Base-by-base conservation (phyloP, 2,329 filamentous ascomycete species). In the Cladorrhinum sp. region DNA sequence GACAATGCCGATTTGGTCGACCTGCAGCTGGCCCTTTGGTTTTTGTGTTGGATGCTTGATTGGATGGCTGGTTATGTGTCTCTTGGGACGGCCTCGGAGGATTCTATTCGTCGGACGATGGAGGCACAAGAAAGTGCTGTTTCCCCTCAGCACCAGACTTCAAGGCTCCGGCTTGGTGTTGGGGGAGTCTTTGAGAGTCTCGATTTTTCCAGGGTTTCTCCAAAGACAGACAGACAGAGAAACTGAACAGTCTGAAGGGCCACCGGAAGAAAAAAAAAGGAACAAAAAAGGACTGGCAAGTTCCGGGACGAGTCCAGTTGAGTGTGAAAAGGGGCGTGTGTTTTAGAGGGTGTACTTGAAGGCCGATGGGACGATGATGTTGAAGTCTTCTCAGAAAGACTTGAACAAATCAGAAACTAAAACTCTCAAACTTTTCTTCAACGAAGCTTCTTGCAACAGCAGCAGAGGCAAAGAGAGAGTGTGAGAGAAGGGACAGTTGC, bases 1-100 rank as follows among this genome's bases (percentile, higher is more conserved):
- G 26, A 57, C 50, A 48, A 50, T 57, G 52, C 66, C 62, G 48
- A 20, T 65, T 66, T 63, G 60, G 65, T 64, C 65, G 60, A 62
- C 60, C 58, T 68, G 66, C 66, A 68, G 66, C 53, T n/a, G 48
- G 49, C 20, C 18, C 16, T 26, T 20, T 53, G 18, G 18, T 21
- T 16, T 48, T 28, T 18, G 48, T 16, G 57, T 28, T 18, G 48
- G 58, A 28, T 61, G 55, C 16, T 48, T 58, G 46, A 50, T 30
- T 57, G 24, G 53, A 14, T 16, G 7, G 46, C 23, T 56, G 50
- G 42, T 21, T 42, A 39, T 28, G 50, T 51, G 52, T 53, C 24
- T 52, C 30, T 18, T 50, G 26, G 46, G 26, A 36, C 46, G 50
- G 30, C 21, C 36, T 59, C 58, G 48, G 57, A 18, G 23, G 26